phyloP scores from a whole-genome alignment of 768 basidiomycete genomes.

The Suillus weaverae region DNA sequence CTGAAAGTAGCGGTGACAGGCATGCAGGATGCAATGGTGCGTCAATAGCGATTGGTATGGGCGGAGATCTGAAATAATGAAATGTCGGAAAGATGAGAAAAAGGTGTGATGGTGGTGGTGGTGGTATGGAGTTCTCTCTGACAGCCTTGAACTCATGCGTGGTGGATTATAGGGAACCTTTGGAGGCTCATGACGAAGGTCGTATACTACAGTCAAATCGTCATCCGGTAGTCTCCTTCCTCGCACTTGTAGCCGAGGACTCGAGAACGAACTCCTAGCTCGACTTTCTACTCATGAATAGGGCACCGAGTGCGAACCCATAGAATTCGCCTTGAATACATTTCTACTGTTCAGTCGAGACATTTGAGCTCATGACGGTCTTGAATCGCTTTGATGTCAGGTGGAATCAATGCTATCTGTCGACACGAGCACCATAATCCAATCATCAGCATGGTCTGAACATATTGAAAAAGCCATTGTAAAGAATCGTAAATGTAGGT shows the following conservation, averaged over 20 bases:
- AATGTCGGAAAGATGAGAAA: constrained; percentile 1
- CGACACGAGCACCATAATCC: constrained; percentile 1
- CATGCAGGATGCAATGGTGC: constrained; percentile 20
- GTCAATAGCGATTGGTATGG: constrained; percentile 12
- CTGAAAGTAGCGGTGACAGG: constrained; percentile 19
- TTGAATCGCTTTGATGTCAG: constrained; percentile 30
- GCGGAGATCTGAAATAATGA: constrained; percentile 1
- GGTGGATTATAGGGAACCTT: constrained; percentile 1
- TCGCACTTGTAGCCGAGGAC: constrained; percentile 42
- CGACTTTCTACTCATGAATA: constrained; percentile 48
- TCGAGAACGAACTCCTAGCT: constrained; percentile 49
- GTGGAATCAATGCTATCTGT: constrained; percentile 30
- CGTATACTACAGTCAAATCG: constrained; percentile 23
- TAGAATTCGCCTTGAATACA: constrained; percentile 28
- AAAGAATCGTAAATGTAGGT: not conserved
- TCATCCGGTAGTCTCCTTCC: constrained; percentile 45
- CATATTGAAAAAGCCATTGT: not conserved
- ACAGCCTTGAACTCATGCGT: not conserved
- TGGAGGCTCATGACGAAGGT: constrained; percentile 10
- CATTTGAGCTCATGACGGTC: constrained; percentile 30
- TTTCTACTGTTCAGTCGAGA: constrained; percentile 41
- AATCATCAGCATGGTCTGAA: constrained; percentile 9
- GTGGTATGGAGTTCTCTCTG: constrained; percentile 1
- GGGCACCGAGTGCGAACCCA: constrained; percentile 36
- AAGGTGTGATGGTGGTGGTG: not conserved